A percentile compares a stretch with the other conserved stretches of the same genome.
These are phyloP conservation scores for Chaetomium strumarium DNA, from an alignment of 2,329 filamentous ascomycete species.

Conservation along the genomic window DNA sequence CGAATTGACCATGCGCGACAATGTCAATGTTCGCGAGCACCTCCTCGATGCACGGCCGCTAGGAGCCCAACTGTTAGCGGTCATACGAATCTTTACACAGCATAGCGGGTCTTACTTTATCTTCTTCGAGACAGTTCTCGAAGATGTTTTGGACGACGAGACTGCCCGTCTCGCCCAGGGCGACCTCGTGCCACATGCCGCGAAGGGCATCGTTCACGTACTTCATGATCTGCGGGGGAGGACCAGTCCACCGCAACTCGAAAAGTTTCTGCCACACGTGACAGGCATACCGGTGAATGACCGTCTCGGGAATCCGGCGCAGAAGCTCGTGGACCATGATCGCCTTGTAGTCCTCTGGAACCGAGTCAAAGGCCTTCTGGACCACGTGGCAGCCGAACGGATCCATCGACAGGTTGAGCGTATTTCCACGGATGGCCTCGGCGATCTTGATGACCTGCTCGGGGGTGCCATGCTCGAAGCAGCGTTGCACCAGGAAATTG, in stretches of 20 bases:
- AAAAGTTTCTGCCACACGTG: conserved; percentile 99
- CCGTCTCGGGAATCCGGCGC: conserved; percentile 90
- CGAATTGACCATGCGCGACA: conserved; percentile 94
- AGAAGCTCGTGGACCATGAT: conserved; percentile 98
- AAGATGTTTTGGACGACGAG: conserved; percentile 99
- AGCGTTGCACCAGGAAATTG: conserved; percentile 96
- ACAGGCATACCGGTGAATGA: conserved; percentile 97
- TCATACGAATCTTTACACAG: not conserved
- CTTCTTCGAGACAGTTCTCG: conserved; percentile 96
- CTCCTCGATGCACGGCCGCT: conserved; percentile 96
- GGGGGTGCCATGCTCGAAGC: conserved; percentile 94
- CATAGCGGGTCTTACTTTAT: conserved; percentile 64
- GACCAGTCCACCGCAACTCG: conserved; percentile 90
- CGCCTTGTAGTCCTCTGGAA: conserved; percentile 95
- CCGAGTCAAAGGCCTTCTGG: conserved; percentile 96
- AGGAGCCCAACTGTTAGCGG: conserved; percentile 8
- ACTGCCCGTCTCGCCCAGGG: conserved; percentile 92
- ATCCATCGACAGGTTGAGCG: conserved; percentile 93
- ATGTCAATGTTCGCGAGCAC: conserved; percentile 93
- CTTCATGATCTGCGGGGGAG: conserved; percentile 96
- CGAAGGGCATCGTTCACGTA: conserved; percentile 92
- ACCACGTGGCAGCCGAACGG: conserved; percentile 97
- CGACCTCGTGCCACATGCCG: conserved; percentile 99
- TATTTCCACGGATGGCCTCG: conserved; percentile 88
- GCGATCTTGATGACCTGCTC: conserved; percentile 95